Conservation (phyloP, 225 moss, liverwort and hornwort genomes). For the Bryum argenteum region DNA sequence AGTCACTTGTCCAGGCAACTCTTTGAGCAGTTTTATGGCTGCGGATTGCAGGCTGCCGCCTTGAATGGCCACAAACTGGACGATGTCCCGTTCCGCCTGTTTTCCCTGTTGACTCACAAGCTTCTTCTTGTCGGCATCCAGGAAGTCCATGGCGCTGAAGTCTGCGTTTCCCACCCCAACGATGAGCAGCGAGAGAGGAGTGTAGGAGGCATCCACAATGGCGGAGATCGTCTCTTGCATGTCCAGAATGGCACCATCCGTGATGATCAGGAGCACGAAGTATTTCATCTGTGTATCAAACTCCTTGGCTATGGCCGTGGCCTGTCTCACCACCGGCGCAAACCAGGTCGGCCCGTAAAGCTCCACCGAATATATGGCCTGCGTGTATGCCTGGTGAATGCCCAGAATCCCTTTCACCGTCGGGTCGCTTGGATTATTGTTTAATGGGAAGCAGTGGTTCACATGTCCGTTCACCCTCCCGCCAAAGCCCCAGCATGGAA, state of each 20-base stretch:
- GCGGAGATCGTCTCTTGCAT: conserved; percentile 74
- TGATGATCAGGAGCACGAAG: conserved; percentile 89
- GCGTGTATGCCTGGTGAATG: conserved; percentile 71
- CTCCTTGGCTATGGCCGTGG: conserved; percentile 49
- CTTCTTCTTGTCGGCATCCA: conserved; percentile 81
- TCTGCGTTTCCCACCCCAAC: conserved; percentile 89
- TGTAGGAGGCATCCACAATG: conserved; percentile 69
- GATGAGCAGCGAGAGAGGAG: conserved; percentile 83
- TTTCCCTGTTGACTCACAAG: conserved; percentile 57
- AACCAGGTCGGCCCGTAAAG: conserved; percentile 96
- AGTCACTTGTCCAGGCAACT: conserved; percentile 77
- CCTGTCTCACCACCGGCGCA: conserved; percentile 65
- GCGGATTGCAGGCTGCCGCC: conserved; percentile 52
- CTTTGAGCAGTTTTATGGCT: conserved; percentile 72
- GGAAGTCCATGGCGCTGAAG: conserved; percentile 78
- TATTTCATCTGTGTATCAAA: conserved; percentile 69
- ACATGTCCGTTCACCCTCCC: conserved; percentile 71
- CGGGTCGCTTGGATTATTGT: conserved; percentile 39
- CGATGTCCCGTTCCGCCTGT: conserved; percentile 76
- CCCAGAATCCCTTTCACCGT: conserved; percentile 74
- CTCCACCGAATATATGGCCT: conserved; percentile 74
- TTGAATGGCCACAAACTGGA: conserved; percentile 84
- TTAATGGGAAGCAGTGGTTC: conserved; percentile 83
- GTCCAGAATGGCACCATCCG: conserved; percentile 91
- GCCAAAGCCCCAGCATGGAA: conserved; percentile 93